Percentiles rank a stretch among this genome's conserved stretches.
Evolutionary conservation across 108 stramenopile genomes (phyloP).

Genomic region (Cylindrotheca fusiformis): DNA sequence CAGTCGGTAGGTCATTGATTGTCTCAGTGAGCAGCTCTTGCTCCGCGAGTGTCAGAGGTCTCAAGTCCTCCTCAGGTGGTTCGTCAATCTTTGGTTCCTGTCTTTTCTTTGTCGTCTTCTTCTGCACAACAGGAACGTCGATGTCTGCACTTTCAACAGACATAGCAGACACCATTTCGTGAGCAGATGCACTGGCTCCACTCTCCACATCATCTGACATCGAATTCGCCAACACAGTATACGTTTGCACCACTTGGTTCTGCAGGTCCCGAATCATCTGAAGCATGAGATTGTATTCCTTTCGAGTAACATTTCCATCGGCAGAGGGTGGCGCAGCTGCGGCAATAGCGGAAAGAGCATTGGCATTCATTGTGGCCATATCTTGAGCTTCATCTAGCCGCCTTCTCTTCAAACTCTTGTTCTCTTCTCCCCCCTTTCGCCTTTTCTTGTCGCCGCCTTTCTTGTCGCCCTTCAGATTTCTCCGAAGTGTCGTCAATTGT

Average conservation of each 20-base stretch:
- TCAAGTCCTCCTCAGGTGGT: slow-evolving; percentile 36
- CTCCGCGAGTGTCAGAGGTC: slow-evolving; percentile 69
- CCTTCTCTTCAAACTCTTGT: slow-evolving; percentile 42
- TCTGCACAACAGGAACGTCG: slow-evolving; percentile 6
- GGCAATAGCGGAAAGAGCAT: slow-evolving; percentile 54
- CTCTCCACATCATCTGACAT: slow-evolving; percentile 36
- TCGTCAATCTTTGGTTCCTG: slow-evolving; percentile 40
- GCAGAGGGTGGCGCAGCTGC: slow-evolving; percentile 48
- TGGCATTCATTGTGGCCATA: slow-evolving; percentile 52
- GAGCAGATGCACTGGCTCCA: slow-evolving; percentile 4
- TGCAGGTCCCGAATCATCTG: slow-evolving; percentile 68
- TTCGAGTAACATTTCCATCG: slow-evolving; percentile 48
- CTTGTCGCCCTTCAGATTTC: slow-evolving; percentile 55
- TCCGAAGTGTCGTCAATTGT: slow-evolving; percentile 40
- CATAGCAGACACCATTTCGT: neutral
- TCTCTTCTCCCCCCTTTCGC: slow-evolving; percentile 47
- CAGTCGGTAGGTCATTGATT: slow-evolving; percentile 64
- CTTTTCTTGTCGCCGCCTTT: slow-evolving; percentile 56
- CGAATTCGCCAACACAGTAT: slow-evolving; percentile 49
- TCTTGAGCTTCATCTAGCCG: slow-evolving; percentile 55
- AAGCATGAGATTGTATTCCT: slow-evolving; percentile 70
- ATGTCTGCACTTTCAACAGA: neutral
- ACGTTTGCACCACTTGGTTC: slow-evolving; percentile 63
- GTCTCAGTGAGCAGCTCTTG: slow-evolving; percentile 79
- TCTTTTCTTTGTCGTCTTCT: slow-evolving; percentile 60